Evolutionary conservation across 352 stramenopile genomes (phyloP).

Genomic region (Globisporangium cederbergense): DNA sequence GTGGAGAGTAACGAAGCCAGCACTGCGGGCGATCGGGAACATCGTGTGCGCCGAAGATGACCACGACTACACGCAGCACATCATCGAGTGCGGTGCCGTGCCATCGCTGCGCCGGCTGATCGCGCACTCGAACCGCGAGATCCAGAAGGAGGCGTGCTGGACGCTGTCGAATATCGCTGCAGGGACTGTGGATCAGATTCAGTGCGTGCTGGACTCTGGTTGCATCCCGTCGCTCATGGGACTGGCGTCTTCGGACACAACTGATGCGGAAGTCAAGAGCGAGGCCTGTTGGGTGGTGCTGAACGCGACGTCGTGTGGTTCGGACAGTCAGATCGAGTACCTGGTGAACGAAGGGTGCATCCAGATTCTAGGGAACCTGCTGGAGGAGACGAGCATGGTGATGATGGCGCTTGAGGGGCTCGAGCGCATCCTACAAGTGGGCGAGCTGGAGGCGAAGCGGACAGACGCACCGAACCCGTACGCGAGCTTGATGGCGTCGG

Average conservation of each 20-base stretch:
- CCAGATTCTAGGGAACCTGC: slow-evolving; percentile 87
- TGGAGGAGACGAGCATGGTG: slow-evolving; percentile 97
- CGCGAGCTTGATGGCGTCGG: slow-evolving; percentile 84
- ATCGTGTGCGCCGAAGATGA: slow-evolving; percentile 98
- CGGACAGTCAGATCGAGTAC: slow-evolving; percentile 93
- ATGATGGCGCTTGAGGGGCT: slow-evolving; percentile 99
- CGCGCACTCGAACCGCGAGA: slow-evolving; percentile 95
- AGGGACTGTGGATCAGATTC: slow-evolving; percentile 96
- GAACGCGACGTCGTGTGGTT: slow-evolving; percentile 97
- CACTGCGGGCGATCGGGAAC: slow-evolving; percentile 97
- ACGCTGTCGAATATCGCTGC: slow-evolving; percentile 98
- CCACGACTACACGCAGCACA: slow-evolving; percentile 91
- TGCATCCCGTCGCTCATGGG: slow-evolving; percentile 94
- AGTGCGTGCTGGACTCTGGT: slow-evolving; percentile 96
- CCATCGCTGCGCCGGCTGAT: slow-evolving; percentile 93
- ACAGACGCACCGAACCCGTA: slow-evolving; percentile 87
- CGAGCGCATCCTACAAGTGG: slow-evolving; percentile 95
- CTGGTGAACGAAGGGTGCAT: slow-evolving; percentile 87
- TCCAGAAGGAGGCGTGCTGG: slow-evolving; percentile 97
- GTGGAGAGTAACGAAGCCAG: slow-evolving; percentile 96
- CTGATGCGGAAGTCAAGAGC: slow-evolving; percentile 95
- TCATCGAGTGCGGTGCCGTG: slow-evolving; percentile 96
- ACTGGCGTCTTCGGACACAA: slow-evolving; percentile 89
- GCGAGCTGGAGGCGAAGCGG: slow-evolving; percentile 86
- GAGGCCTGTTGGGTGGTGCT: slow-evolving; percentile 98